These are phyloP conservation scores for Chlorella sp. DNA, from an alignment of 139 green algal genomes.

Conservation along the genomic window DNA sequence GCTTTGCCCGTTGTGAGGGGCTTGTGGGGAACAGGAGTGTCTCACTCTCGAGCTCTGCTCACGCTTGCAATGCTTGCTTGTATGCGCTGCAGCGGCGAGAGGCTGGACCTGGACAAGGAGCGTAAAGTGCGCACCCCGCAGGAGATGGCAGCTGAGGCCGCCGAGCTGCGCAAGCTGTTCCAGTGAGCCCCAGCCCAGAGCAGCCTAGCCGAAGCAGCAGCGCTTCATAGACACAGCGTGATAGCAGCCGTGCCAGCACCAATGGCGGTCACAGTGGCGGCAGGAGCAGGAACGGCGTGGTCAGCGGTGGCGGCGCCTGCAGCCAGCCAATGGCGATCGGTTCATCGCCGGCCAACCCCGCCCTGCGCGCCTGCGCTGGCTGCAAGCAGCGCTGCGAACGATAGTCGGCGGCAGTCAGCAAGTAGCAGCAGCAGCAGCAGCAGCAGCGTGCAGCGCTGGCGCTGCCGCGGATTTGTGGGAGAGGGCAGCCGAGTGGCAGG, in stretches of 20 bases:
- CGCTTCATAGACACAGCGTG: no score
- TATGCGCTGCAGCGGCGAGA: constrained; percentile 33
- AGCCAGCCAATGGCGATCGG: no score
- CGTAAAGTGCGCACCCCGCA: constrained; percentile 66
- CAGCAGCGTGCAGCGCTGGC: background rate
- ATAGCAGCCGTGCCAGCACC: no score
- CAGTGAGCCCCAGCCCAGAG: background rate
- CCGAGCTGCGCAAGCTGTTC: constrained; percentile 51
- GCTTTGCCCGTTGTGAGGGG: no score
- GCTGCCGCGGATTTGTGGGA: constrained; percentile 41
- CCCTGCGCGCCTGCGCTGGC: no score
- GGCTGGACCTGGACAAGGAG: constrained; percentile 80
- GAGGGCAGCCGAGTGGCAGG: constrained; percentile 37
- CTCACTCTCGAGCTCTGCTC: no score
- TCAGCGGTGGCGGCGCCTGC: no score
- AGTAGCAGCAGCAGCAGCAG: background rate
- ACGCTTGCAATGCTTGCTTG: background rate
- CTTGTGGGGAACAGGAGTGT: no score
- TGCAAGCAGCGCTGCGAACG: background rate
- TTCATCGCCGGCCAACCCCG: no score
- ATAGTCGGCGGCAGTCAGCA: background rate
- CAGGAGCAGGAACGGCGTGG: no score
- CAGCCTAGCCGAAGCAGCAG: background rate
- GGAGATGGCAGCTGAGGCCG: constrained; percentile 89
- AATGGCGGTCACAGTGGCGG: no score